These are phyloP conservation scores for Ceratocystis albifundus DNA, from an alignment of 2,329 filamentous ascomycete species.

Conservation along the genomic window DNA sequence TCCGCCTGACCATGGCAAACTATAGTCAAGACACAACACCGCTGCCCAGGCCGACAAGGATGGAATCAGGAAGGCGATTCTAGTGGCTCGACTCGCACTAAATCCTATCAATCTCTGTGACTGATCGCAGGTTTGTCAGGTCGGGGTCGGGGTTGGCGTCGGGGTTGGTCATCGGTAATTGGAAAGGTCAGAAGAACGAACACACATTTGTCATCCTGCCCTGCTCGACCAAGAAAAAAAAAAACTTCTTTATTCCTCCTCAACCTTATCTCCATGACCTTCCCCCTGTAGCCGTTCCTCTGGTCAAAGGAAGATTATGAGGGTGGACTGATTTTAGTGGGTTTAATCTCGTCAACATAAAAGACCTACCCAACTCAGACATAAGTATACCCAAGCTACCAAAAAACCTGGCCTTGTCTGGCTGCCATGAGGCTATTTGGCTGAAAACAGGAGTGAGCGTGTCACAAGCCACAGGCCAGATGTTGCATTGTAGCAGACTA, in stretches of 20 bases:
- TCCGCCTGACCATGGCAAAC: not conserved
- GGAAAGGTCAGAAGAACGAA: no score
- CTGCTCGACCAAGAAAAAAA: not conserved
- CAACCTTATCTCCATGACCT: not conserved
- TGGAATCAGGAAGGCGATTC: no score
- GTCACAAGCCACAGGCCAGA: not conserved
- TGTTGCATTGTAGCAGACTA: not conserved
- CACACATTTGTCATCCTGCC: no score
- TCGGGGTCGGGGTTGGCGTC: no score
- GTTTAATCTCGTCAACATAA: constrained; percentile 9
- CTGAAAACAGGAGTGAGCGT: not conserved
- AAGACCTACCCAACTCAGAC: not conserved
- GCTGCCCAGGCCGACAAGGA: not conserved
- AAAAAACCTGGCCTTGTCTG: not conserved
- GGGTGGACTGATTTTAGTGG: constrained; percentile 7
- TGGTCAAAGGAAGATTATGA: not conserved
- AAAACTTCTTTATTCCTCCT: not conserved
- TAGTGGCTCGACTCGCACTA: no score
- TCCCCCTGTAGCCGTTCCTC: not conserved
- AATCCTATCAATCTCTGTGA: no score
- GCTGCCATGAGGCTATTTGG: not conserved
- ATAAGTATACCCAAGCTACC: not conserved
- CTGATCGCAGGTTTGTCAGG: no score
- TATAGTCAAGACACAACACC: not conserved
- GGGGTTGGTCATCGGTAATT: no score